Evolutionary conservation across 2,329 filamentous ascomycete genomes (phyloP), one percentile per base, ranked within the genome.

Genomic region (Pseudogymnoascus sp.): DNA sequence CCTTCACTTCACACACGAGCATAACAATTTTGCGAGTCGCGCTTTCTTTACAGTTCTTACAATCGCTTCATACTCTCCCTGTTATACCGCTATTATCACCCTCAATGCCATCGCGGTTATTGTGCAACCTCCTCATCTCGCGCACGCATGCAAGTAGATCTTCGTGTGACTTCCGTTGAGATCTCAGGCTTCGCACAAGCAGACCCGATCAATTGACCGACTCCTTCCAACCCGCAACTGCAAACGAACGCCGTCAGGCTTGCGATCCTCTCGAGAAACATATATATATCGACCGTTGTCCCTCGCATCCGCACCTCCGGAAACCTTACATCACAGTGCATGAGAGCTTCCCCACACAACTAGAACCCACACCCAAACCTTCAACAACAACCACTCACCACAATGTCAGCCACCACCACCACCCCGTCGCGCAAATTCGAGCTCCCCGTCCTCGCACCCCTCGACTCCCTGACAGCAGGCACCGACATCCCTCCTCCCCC

Each of bases 401-500:
- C 23, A 36, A 63, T 63, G 61, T 3, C 61, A 10, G 25, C 51
- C 51, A 34, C 28, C 28, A 48, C 43, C 43, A 36, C 43, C 61
- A 19, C 37, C 28, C 19, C 19, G n/a, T 37, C 31, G 48, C 69
- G 70, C 64, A 69, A 70, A 61, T 75, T 74, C 67, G 68, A 74
- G 64, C 71, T 74, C 13, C 73, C 72, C 19, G 65, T 69, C 43
- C 68, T 75, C 65, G 69, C 66, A 16, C 72, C 73, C 45, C 64
- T 75, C 28, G 70, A 71, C 63, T 73, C 71, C 60, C 69, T 75
- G 37, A 75, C 73, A 62, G 73, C 73, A 8, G 73, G 73, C 51
- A 75, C 73, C 39, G 66, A 73, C 63, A 75, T 75, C 41, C 73
- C 73, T 43, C 73, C 73, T 39, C 73, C 73, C 5, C 72, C 70